Evolutionary conservation across 106 monocot species (phyloP), one percentile per base, ranked within the genome.

Genomic region (Gastrodia elata): DNA sequence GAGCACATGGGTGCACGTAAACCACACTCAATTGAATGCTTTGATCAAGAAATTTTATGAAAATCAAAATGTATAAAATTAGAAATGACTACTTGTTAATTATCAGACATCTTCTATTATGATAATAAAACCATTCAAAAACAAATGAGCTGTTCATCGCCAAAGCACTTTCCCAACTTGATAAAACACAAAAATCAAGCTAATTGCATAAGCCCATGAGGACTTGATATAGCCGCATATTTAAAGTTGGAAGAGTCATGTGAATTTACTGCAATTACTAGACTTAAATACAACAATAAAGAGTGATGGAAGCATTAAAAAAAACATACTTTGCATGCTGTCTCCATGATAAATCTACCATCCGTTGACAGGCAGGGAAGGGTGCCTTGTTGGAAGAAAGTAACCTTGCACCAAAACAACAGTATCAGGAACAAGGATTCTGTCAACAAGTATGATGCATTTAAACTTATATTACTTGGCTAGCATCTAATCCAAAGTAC

Each of bases 341-440:
- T 88, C 81, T 92, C 97, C 97, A 97, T 83, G 55, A 97, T 93
- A 68, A 90, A 97, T 86, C 92, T 80, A 44, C 97, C 97, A 85
- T 92, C 97, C 38, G 35, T 74, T 58, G 97, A 97, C 76, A 97
- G 77, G 68, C 97, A 97, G 0, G 97, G 97, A 79, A 97, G 81
- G 18, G 97, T 97, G 68, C 97, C 97, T 90, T 97, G 97, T 80
- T 97, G 92, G 73, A 97, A 97, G 78, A 97, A 97, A 9, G 92
- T 97, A 44, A 97, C 77, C 97, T 97, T 25, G 70, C 48, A 79
- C 38, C 49, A 72, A 81, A 77, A 73, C 71, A 68, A 34, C 33
- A 55, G 33, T 24, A 42, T 70, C 56, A 82, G 34, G 44, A 42
- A 68, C 32, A 28, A 43, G 67, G 34, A 73, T 46, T 30, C 25